Base-by-base conservation (phyloP, 2,329 filamentous ascomycete species). In the Bipolaris sorokiniana region DNA sequence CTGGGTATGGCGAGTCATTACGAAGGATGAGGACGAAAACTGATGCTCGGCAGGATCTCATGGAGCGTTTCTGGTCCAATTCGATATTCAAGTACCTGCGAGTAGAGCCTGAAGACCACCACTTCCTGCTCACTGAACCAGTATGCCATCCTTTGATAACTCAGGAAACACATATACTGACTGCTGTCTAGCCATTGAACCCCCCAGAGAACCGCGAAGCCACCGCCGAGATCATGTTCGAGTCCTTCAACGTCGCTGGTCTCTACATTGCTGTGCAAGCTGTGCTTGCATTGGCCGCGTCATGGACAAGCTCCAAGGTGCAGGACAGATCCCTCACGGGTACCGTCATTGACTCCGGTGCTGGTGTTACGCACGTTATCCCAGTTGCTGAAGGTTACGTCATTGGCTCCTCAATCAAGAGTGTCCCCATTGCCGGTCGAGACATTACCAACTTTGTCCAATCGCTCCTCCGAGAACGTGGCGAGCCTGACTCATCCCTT, bases 61-160 rank as follows among this genome's bases (percentile, higher is more conserved):
- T 99, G 95, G 95, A 99, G 79, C 89, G 95, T 63, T 99, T 98
- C 82, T 99, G 95, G 95, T 98, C 96, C 67, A 98, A 98, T 82
- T 99, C 95, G 63, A 99, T 99, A 81, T 99, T 99, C 87, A 99
- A 99, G 79, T 99, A 99, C 76, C 86, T 99, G 51, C 88, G 95
- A 70, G 95, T 99, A 67, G 95, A 99, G 80, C 95, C 95, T 28
- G 95, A 99, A 81, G 95, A 99, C 76, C 95, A 99, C 79, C 93
- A 97, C 82, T 99, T 99, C 79, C 88, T 99, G 62, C 88, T 99
- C 58, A 99, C 95, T 60, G 95, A 99, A 77, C 95, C 95, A 58
- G 93, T 97, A 85, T 76, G 88, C 67, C 34, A 5, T 23, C 10
- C 38, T 28, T 13, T n/a, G 18, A 7, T 7, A 28, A 48, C 11